These are phyloP conservation scores for Penicillium palitans DNA, from an alignment of 2,329 filamentous ascomycete species.

Conservation along the genomic window DNA sequence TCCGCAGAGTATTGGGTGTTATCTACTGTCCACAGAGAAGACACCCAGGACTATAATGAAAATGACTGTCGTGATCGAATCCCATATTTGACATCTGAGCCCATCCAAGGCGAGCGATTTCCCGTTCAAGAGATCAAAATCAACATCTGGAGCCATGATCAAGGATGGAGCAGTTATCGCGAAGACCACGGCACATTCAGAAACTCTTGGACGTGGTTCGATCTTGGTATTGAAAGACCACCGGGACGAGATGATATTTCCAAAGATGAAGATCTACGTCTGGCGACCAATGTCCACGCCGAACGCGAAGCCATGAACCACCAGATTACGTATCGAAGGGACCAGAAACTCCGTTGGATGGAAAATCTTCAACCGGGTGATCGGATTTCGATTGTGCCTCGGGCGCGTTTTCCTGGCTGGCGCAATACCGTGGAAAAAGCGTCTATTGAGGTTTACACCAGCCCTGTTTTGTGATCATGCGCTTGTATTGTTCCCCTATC, in stretches of 20 bases:
- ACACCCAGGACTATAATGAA: not conserved
- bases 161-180: conserved; percentile 8
- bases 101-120: conserved; percentile 6
- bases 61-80: not conserved
- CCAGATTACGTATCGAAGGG: not conserved
- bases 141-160: conserved; percentile 13
- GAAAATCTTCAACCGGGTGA: conserved; percentile 3
- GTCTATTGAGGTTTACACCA: conserved; percentile 12
- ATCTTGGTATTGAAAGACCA: conserved; percentile 3
- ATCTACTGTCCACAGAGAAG: not conserved
- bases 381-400: conserved; percentile 6
- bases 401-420: conserved; percentile 9
- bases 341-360: not conserved
- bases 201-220: conserved; percentile 16
- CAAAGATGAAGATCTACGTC: not conserved
- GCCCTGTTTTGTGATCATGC: conserved; percentile 1
- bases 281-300: conserved; percentile 12
- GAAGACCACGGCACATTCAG: conserved; percentile 2
- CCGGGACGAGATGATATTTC: not conserved
- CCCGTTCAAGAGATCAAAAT: conserved; percentile 12
- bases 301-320: not conserved
- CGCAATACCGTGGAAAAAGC: conserved; percentile 5
- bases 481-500: not conserved
- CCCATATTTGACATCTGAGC: conserved; percentile 10
- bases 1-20: conserved; percentile 13